Evolutionary conservation across 768 basidiomycete species (phyloP).

Genomic region (Calocybe gangraenosa): DNA sequence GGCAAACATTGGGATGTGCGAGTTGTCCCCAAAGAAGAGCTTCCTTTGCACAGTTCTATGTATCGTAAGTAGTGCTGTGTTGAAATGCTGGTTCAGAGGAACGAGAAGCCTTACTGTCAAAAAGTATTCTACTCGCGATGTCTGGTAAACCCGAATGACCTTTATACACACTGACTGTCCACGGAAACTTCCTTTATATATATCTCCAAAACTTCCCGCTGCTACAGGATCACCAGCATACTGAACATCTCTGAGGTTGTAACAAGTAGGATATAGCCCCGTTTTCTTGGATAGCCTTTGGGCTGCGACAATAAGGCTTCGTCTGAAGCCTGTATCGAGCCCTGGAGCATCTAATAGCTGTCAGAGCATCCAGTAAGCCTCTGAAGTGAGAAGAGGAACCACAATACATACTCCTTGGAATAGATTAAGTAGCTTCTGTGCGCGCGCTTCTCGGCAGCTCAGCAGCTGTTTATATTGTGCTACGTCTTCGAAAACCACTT

Average conservation of each 20-base stretch:
- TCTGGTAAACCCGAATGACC: constrained; percentile 5
- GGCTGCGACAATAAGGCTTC: not conserved
- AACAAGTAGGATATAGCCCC: not conserved
- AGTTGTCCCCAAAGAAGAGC: constrained; percentile 8
- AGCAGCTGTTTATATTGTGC: not conserved
- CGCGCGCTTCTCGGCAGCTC: not conserved
- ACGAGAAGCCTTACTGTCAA: not conserved
- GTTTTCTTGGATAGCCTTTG: not conserved
- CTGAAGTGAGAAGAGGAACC: too few relatives aligned
- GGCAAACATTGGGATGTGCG: constrained; percentile 6
- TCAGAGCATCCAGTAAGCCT: too few relatives aligned
- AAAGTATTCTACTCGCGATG: constrained; percentile 2
- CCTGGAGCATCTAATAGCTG: not conserved
- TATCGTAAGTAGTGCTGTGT: not conserved
- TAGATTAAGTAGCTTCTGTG: not conserved
- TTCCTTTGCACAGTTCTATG: constrained; percentile 1
- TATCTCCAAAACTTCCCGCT: constrained; percentile 7
- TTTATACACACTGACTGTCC: constrained; percentile 4
- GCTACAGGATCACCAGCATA: not conserved
- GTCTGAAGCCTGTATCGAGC: not conserved
- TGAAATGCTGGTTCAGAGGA: not conserved
- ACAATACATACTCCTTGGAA: constrained; percentile 7
- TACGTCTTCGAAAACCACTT: not conserved
- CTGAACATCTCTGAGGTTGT: not conserved
- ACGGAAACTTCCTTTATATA: constrained; percentile 4